These are phyloP conservation scores for Penicillium cinerascens DNA, from an alignment of 495 filamentous ascomycete species.

Conservation along the genomic window DNA sequence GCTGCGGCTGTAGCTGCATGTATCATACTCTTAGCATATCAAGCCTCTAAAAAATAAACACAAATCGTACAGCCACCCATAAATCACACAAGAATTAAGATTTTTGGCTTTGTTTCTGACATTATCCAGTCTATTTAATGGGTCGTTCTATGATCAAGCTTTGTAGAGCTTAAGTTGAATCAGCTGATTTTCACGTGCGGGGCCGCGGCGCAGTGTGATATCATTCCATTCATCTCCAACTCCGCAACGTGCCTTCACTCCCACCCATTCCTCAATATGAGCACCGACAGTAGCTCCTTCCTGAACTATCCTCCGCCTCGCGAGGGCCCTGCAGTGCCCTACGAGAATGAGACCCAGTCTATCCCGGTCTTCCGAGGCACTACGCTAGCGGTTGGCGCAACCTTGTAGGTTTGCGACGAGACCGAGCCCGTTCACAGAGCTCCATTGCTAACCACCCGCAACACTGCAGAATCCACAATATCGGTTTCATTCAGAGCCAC, in stretches of 20 bases:
- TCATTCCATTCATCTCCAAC: conserved; percentile 2
- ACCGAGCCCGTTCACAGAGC: background rate
- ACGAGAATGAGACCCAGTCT: conserved; percentile 44
- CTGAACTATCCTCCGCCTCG: conserved; percentile 43
- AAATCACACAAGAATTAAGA: background rate
- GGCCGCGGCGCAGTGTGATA: conserved; percentile 19
- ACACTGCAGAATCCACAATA: conserved; percentile 47
- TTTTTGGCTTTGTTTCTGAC: background rate
- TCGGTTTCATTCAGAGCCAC: conserved; percentile 52
- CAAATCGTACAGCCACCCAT: background rate
- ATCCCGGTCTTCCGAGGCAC: conserved; percentile 55
- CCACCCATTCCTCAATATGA: conserved; percentile 17
- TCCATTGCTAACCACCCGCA: background rate
- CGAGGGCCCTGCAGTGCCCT: conserved; percentile 44
- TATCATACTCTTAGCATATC: background rate
- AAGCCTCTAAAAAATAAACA: background rate
- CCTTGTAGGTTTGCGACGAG: conserved; percentile 36
- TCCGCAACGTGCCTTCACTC: background rate
- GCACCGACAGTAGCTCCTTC: conserved; percentile 21
- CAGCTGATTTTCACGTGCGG: conserved; percentile 6
- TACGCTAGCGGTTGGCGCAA: conserved; percentile 47
- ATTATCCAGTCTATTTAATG: background rate
- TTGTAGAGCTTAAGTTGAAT: background rate
- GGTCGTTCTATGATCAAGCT: background rate
- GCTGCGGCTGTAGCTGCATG: conserved; percentile 55